A percentile compares a stretch with the other conserved stretches of the same genome.
Evolutionary conservation across 306 rosid species (phyloP).

Genomic region (Acacia confusa): DNA sequence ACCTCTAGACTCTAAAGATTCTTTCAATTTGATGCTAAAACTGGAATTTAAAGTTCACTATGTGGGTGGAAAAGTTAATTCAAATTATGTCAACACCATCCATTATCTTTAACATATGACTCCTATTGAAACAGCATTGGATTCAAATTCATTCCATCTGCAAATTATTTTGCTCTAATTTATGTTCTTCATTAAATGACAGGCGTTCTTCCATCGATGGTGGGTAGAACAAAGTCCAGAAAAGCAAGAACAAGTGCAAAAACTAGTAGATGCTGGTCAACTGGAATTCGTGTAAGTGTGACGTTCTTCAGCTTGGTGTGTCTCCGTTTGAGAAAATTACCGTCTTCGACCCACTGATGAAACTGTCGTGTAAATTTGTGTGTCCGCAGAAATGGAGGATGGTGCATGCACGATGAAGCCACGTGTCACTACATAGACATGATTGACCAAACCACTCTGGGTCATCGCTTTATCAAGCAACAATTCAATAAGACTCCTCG

Average conservation of each 20-base stretch:
- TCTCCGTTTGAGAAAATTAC: background rate
- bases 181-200: background rate
- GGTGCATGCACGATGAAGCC: constrained; percentile 99
- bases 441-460: constrained; percentile 91
- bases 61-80: background rate
- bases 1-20: background rate
- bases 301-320: background rate
- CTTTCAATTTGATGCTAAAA: background rate
- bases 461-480: constrained; percentile 65
- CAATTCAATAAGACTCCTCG: constrained; percentile 66
- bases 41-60: no score
- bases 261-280: constrained; percentile 62
- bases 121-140: no score
- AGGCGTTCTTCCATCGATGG: constrained; percentile 90
- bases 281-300: constrained; percentile 71
- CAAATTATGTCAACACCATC: background rate
- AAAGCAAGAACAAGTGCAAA: constrained; percentile 57
- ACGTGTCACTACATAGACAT: constrained; percentile 81
- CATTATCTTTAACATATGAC: background rate
- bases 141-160: background rate
- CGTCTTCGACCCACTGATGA: background rate
- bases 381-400: constrained; percentile 80
- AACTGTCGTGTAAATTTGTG: background rate
- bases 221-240: constrained; percentile 67
- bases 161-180: background rate